These are phyloP conservation scores for Pogostemon cablin DNA, from an alignment of 257 asterid species.

Conservation along the genomic window DNA sequence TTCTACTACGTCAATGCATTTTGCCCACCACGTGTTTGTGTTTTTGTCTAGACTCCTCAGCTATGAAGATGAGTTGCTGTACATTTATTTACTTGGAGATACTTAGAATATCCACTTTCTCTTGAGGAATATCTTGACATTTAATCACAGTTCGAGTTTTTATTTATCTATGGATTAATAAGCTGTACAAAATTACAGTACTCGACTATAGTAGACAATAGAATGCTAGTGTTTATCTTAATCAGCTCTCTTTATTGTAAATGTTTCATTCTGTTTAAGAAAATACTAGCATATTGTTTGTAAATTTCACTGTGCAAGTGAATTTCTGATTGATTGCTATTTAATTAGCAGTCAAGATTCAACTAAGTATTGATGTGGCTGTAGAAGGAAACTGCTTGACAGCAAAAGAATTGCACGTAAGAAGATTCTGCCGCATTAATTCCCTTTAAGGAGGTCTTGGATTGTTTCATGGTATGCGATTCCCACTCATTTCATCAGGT, in stretches of 20 bases:
- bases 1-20: not conserved
- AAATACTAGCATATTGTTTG: not conserved
- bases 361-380: conserved; percentile 10
- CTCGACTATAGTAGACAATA: not conserved
- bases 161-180: not conserved
- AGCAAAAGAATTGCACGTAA: conserved; percentile 23
- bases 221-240: not conserved
- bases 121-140: not conserved
- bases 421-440: conserved; percentile 14
- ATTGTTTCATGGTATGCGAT: conserved; percentile 44
- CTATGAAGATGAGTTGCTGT: conserved; percentile 1
- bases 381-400: not conserved
- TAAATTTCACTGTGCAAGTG: conserved; percentile 2
- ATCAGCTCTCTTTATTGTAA: conserved; percentile 2
- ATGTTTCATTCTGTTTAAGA: conserved; percentile 1
- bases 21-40: conserved; percentile 36
- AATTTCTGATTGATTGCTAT: not conserved
- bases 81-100: not conserved
- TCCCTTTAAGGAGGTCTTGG: not conserved
- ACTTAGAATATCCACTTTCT: not conserved
- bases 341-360: not conserved
- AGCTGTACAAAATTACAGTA: not conserved
- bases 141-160: not conserved
- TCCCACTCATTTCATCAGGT: conserved; percentile 37
- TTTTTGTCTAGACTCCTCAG: not conserved